Percentiles rank a stretch among this genome's conserved stretches.
Evolutionary conservation across 2,329 filamentous ascomycete genomes (phyloP).

Genomic region (Clonostachys rhizophaga): DNA sequence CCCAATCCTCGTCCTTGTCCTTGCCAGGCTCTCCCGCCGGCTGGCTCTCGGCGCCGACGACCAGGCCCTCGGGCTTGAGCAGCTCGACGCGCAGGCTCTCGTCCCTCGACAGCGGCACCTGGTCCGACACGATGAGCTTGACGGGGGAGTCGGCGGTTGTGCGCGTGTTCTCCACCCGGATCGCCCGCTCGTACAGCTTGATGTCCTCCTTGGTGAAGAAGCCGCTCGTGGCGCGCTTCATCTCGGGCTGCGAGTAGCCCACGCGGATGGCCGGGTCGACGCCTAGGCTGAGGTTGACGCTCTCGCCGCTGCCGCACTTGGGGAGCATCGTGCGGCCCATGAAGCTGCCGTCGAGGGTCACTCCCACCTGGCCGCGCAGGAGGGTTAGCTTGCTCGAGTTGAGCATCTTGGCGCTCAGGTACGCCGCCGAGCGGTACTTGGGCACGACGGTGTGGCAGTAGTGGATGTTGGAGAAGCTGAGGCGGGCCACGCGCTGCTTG

Average conservation of each 20-base stretch:
- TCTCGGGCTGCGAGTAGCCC: conserved; percentile 49
- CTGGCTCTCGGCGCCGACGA: conserved; percentile 27
- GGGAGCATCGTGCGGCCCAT: conserved; percentile 52
- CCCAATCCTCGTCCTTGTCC: conserved; percentile 27
- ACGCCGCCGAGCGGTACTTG: conserved; percentile 56
- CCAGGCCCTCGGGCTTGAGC: conserved; percentile 40
- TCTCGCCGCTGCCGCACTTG: conserved; percentile 48
- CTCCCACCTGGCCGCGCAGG: conserved; percentile 46
- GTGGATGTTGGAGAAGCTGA: conserved; percentile 41
- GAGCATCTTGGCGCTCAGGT: conserved; percentile 51
- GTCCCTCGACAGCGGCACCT: conserved; percentile 58
- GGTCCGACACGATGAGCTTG: conserved; percentile 49
- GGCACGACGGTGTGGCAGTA: conserved; percentile 56
- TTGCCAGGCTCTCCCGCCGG: conserved; percentile 22
- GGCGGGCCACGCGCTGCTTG: conserved; percentile 55
- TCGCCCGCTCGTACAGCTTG: conserved; percentile 40
- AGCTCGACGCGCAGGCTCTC: conserved; percentile 50
- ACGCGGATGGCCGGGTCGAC: conserved; percentile 54
- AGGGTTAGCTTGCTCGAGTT: conserved; percentile 53
- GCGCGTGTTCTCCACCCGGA: conserved; percentile 47
- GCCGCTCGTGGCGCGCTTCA: conserved; percentile 43
- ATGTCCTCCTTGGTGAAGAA: conserved; percentile 50
- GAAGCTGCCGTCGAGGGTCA: conserved; percentile 61
- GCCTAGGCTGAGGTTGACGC: conserved; percentile 50
- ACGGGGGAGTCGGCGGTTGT: conserved; percentile 24